Percentiles rank a stretch among this genome's conserved stretches.
Conservation (phyloP, 495 filamentous ascomycete genomes). For the Lasiosphaeria ovina region DNA sequence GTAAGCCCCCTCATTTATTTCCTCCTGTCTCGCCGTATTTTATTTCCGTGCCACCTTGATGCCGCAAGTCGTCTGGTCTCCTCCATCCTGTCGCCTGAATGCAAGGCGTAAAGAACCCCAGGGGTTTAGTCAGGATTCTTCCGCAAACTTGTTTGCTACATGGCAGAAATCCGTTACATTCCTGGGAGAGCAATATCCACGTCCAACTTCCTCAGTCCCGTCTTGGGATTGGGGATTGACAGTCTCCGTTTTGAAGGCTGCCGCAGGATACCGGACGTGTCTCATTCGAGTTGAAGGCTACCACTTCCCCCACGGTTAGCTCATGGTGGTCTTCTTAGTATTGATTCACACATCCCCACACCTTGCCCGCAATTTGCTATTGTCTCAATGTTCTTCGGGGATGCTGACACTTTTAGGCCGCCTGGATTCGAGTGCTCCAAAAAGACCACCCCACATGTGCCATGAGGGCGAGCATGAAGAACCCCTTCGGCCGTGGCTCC, state of each 20-base stretch:
- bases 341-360: conserved; percentile 82
- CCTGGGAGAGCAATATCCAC: conserved; percentile 82
- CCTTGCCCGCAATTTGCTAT: background rate
- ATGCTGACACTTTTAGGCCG: conserved; percentile 29
- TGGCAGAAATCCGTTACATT: conserved; percentile 95
- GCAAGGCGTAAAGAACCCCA: conserved; percentile 26
- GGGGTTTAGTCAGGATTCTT: conserved; percentile 97
- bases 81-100: conserved; percentile 11
- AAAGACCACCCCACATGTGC: conserved; percentile 88
- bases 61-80: conserved; percentile 12
- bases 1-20: conserved; percentile 62
- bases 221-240: conserved; percentile 61
- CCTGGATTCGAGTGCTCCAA: conserved; percentile 33
- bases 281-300: conserved; percentile 84
- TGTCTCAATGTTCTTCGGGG: conserved; percentile 1
- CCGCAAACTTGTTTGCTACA: conserved; percentile 48
- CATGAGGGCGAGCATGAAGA: conserved; percentile 89
- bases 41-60: conserved; percentile 2
- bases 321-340: conserved; percentile 92
- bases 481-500: conserved; percentile 70
- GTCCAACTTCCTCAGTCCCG: conserved; percentile 60
- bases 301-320: conserved; percentile 42
- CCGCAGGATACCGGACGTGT: conserved; percentile 62
- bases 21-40: conserved; percentile 15
- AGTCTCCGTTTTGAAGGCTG: conserved; percentile 83